phyloP scores from a whole-genome alignment of 75 land plant genomes.

The Cupressus sempervirens region DNA sequence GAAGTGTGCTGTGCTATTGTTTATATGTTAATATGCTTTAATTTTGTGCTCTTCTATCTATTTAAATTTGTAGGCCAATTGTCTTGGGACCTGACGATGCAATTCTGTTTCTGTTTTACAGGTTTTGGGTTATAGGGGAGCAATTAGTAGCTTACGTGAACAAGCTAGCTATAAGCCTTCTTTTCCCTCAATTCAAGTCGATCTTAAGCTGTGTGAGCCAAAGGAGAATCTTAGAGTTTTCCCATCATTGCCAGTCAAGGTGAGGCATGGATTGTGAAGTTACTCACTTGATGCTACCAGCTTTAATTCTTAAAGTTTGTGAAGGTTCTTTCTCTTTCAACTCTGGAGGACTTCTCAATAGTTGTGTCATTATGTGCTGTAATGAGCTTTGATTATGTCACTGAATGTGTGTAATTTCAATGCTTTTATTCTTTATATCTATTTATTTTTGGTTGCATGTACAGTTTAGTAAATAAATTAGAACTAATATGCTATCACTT shows the following conservation, averaged over 20 bases:
- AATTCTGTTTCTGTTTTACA: constrained; percentile 19
- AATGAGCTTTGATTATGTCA: not conserved
- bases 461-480: not conserved
- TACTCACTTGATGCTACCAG: not conserved
- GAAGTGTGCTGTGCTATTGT: not conserved
- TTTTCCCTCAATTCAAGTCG: constrained; percentile 55
- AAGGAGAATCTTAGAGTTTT: constrained; percentile 39
- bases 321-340: not conserved
- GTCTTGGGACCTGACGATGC: constrained; percentile 5
- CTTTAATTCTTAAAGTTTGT: constrained; percentile 2
- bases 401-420: not conserved
- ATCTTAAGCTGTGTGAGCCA: constrained; percentile 53
- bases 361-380: not conserved
- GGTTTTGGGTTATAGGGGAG: constrained; percentile 84
- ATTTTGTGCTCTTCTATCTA: not conserved
- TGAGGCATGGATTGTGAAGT: constrained; percentile 19
- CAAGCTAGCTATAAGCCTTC: constrained; percentile 76
- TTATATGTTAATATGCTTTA: constrained; percentile 3
- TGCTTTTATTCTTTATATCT: not conserved
- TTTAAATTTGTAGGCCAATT: not conserved
- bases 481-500: not conserved
- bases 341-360: not conserved
- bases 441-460: not conserved
- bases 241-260: constrained; percentile 68
- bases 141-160: constrained; percentile 85